Conservation (phyloP, 306 rosid species). For the Sindora glabra region DNA sequence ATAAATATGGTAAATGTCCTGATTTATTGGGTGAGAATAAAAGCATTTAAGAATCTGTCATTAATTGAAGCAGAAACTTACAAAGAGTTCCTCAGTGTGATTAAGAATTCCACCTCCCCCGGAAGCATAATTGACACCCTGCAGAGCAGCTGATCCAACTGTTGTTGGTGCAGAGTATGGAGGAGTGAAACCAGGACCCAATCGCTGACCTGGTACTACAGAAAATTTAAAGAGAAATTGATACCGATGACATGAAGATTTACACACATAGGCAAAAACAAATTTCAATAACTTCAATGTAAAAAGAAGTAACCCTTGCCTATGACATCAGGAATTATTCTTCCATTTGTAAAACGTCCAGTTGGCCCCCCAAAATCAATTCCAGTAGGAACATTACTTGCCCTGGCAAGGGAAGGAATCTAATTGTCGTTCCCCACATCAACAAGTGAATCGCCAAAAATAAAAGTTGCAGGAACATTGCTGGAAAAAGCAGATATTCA, state of each 20-base stretch:
- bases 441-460: constrained; percentile 69
- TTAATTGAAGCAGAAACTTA: constrained; percentile 17
- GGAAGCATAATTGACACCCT: constrained; percentile 73
- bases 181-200: constrained; percentile 41
- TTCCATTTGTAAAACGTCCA: constrained; percentile 68
- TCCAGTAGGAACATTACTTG: constrained; percentile 49
- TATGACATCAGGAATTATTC: constrained; percentile 54
- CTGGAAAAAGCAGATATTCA: constrained; percentile 26
- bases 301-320: constrained; percentile 26
- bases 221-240: background rate
- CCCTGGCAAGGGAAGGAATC: constrained; percentile 46
- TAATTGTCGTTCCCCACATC: constrained; percentile 68
- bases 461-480: constrained; percentile 44
- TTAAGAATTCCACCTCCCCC: constrained; percentile 74
- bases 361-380: constrained; percentile 69
- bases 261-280: background rate
- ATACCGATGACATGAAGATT: background rate
- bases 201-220: constrained; percentile 36
- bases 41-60: background rate
- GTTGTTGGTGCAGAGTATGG: constrained; percentile 64
- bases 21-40: background rate
- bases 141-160: constrained; percentile 35
- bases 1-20: no score
- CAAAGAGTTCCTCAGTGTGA: constrained; percentile 46
- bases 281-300: background rate